Percentiles rank a stretch among this genome's conserved stretches.
Conservation (phyloP, 176 grass and related monocot genomes). For the Hyparrhenia diplandra region DNA sequence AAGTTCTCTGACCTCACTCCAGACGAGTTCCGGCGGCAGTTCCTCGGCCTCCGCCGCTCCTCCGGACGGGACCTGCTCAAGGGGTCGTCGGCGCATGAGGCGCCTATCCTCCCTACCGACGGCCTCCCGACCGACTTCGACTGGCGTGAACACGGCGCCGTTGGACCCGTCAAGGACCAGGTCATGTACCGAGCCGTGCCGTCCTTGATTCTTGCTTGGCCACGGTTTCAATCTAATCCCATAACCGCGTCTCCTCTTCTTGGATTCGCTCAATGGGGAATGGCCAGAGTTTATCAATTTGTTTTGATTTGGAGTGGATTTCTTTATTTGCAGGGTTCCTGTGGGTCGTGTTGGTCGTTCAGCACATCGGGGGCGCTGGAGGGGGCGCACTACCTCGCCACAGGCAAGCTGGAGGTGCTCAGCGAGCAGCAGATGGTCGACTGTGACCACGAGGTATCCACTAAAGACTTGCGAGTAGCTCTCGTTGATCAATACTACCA, state of each 20-base stretch:
- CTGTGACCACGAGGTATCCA: conserved; percentile 75
- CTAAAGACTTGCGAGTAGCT: not conserved
- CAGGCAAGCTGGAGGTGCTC: conserved; percentile 69
- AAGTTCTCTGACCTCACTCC: conserved; percentile 94
- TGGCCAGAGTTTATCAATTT: not conserved
- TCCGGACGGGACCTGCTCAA: not conserved
- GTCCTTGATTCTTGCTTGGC: not conserved
- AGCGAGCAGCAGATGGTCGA: conserved; percentile 92
- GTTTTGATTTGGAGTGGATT: not conserved
- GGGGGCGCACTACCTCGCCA: conserved; percentile 72
- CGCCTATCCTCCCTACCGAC: conserved; percentile 68
- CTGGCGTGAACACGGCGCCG: conserved; percentile 77
- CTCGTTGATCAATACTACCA: not conserved
- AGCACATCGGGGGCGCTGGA: conserved; percentile 75
- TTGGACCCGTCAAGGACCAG: conserved; percentile 78
- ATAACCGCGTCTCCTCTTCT: not conserved
- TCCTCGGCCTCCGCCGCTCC: conserved; percentile 61
- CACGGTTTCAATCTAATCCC: not conserved
- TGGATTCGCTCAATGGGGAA: not conserved
- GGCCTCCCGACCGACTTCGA: conserved; percentile 72
- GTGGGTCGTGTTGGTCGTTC: conserved; percentile 93
- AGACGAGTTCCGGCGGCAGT: conserved; percentile 60
- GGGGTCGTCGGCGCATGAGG: conserved; percentile 37
- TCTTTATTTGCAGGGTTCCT: conserved; percentile 52
- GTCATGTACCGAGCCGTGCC: not conserved